These are phyloP conservation scores for Rhypophila decipiens DNA, from an alignment of 495 filamentous ascomycete genomes.

Conservation along the genomic window DNA sequence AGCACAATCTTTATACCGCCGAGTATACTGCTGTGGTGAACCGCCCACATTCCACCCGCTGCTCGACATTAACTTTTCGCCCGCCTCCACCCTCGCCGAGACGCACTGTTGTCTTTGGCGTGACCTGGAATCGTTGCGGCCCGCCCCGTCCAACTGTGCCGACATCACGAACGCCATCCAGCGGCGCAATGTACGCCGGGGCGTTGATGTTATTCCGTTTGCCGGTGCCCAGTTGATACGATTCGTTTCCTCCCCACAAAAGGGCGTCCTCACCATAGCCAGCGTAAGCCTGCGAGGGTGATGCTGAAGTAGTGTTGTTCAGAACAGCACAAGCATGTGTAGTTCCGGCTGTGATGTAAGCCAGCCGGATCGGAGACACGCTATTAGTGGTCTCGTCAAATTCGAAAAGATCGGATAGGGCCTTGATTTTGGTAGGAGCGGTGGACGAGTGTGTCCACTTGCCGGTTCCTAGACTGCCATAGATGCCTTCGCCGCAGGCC, in stretches of 20 bases:
- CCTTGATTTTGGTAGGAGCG: conserved; percentile 72
- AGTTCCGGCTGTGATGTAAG: conserved; percentile 63
- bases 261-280: conserved; percentile 82
- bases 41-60: conserved; percentile 82
- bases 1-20: conserved; percentile 19
- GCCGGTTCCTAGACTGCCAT: conserved; percentile 74
- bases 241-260: conserved; percentile 93
- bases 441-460: conserved; percentile 86
- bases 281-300: conserved; percentile 54
- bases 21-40: conserved; percentile 78
- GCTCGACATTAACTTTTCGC: conserved; percentile 67
- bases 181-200: conserved; percentile 72
- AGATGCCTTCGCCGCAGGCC: conserved; percentile 79
- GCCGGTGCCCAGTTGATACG: conserved; percentile 87
- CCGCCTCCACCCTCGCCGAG: conserved; percentile 58
- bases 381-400: conserved; percentile 67
- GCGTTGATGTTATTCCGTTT: conserved; percentile 69
- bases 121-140: conserved; percentile 73
- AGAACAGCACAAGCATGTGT: conserved; percentile 76
- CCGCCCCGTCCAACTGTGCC: conserved; percentile 45
- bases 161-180: conserved; percentile 50
- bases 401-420: conserved; percentile 74
- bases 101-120: conserved; percentile 64
- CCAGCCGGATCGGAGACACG: conserved; percentile 70
- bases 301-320: conserved; percentile 60